phyloP scores from a whole-genome alignment of 495 filamentous ascomycete genomes.

The Tuber magnatum region DNA sequence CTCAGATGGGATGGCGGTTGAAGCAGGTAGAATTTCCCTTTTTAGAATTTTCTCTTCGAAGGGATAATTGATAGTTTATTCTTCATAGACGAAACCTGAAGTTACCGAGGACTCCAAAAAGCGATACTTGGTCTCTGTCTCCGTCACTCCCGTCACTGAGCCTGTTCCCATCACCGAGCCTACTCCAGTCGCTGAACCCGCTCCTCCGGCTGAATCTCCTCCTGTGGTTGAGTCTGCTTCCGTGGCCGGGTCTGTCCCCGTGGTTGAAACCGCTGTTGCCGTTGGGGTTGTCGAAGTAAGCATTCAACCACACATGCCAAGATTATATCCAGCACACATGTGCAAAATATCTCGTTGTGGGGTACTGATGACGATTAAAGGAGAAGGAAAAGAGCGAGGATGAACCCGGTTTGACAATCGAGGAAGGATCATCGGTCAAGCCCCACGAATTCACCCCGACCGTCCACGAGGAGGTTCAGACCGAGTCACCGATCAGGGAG shows the following conservation, averaged over 20 bases:
- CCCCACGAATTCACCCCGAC: conserved; percentile 1
- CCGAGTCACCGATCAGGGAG: conserved; percentile 16
- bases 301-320: background rate
- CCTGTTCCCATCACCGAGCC: background rate
- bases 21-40: conserved; percentile 28
- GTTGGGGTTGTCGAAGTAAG: conserved; percentile 12
- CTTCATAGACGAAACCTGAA: conserved; percentile 27
- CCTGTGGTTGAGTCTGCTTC: conserved; percentile 7
- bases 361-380: background rate
- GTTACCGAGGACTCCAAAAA: conserved; percentile 23
- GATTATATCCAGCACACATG: background rate
- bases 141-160: background rate
- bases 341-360: background rate
- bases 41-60: background rate
- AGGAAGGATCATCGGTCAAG: conserved; percentile 8
- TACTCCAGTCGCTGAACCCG: background rate
- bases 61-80: conserved; percentile 19
- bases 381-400: background rate
- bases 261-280: background rate
- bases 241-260: conserved; percentile 4
- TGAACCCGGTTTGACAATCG: conserved; percentile 5
- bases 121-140: conserved; percentile 16
- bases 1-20: conserved; percentile 18
- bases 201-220: background rate
- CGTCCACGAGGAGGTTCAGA: conserved; percentile 26